Evolutionary conservation across 2,329 filamentous ascomycete genomes (phyloP).

Genomic region (Alternaria gansuensis): DNA sequence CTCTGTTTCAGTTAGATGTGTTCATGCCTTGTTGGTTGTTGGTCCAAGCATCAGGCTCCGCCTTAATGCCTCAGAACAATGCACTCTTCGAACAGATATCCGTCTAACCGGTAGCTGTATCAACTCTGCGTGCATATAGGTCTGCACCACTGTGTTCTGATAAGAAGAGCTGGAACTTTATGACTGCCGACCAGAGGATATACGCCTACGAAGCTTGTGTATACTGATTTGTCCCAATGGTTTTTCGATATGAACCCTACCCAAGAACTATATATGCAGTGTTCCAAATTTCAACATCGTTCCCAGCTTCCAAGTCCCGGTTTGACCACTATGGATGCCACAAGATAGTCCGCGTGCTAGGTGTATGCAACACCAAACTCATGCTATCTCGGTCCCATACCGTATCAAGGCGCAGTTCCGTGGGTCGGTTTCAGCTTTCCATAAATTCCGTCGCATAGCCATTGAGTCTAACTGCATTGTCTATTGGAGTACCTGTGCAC

Average conservation of each 20-base stretch:
- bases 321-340: not conserved
- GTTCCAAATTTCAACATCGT: not conserved
- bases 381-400: not conserved
- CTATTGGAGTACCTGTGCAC: not conserved
- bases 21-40: slow-evolving; percentile 2
- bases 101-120: not conserved
- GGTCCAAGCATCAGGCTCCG: slow-evolving; percentile 7
- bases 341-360: not conserved
- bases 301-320: not conserved
- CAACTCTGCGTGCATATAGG: not conserved
- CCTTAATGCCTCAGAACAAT: slow-evolving; percentile 10
- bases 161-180: not conserved
- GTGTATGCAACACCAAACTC: slow-evolving; percentile 2
- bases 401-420: slow-evolving; percentile 1
- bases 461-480: not conserved
- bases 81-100: not conserved
- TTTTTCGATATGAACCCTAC: not conserved
- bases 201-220: not conserved
- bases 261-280: not conserved
- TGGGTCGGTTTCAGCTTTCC: slow-evolving; percentile 6
- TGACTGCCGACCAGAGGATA: not conserved
- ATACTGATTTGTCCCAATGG: not conserved
- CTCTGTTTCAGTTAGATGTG: slow-evolving; percentile 9
- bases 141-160: not conserved
- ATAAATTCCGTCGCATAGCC: not conserved